Conservation (phyloP, 1,284 basidiomycete species). For the Papiliotrema fonsecae region DNA sequence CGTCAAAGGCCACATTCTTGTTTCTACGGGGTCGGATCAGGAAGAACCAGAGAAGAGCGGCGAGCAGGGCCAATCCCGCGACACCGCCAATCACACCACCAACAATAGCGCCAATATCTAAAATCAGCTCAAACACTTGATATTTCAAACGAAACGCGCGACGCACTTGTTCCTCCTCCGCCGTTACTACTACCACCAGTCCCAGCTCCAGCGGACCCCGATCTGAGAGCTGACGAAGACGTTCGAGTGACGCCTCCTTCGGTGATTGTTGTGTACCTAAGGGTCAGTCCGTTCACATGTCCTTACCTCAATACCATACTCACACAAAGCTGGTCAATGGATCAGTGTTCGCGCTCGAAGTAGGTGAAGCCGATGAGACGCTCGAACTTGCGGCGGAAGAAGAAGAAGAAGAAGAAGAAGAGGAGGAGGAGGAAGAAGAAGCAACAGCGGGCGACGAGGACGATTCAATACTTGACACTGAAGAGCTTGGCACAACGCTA, state of each 20-base stretch:
- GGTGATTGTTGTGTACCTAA: constrained; percentile 2
- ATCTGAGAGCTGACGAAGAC: constrained; percentile 2
- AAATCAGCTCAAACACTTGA: neutral
- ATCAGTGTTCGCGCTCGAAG: constrained; percentile 1
- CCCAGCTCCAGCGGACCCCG: neutral
- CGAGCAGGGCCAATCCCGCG: constrained; percentile 32
- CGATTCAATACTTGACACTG: constrained; percentile 7
- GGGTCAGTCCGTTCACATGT: too few relatives aligned
- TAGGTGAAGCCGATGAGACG: neutral
- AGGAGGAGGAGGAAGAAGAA: constrained; percentile 11
- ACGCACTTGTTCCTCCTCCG: constrained; percentile 11
- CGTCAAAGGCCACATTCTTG: constrained; percentile 43
- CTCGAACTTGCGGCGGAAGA: neutral
- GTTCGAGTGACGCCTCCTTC: neutral
- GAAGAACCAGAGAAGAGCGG: constrained; percentile 37
- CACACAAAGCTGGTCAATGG: constrained; percentile 5
- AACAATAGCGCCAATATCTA: constrained; percentile 45
- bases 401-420: constrained; percentile 6
- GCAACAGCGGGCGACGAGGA: constrained; percentile 7
- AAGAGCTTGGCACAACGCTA: neutral
- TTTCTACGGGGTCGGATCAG: constrained; percentile 27
- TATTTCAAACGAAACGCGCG: neutral
- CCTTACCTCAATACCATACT: neutral
- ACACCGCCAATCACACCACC: constrained; percentile 49
- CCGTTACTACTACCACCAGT: neutral